Evolutionary conservation across 169 alveolate genomes (phyloP).

Genomic region (Cryptosporidium xiaoi): DNA sequence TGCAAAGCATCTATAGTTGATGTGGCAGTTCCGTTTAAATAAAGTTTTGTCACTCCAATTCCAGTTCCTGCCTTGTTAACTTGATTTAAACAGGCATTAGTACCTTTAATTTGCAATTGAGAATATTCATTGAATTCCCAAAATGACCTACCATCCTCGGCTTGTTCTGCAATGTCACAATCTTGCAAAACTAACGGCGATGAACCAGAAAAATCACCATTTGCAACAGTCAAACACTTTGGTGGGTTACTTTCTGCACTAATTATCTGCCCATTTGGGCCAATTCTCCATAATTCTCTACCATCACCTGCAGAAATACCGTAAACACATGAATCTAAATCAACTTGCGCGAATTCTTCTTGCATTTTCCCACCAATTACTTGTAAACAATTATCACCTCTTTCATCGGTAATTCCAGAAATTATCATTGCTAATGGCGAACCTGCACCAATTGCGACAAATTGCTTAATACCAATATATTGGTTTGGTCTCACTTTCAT

Average conservation of each 20-base stretch:
- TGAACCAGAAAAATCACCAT: conserved; percentile 77
- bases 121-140: conserved; percentile 89
- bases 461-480: conserved; percentile 89
- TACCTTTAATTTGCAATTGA: conserved; percentile 87
- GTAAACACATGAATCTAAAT: conserved; percentile 63
- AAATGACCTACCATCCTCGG: conserved; percentile 80
- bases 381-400: conserved; percentile 89
- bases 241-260: conserved; percentile 80
- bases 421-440: conserved; percentile 86
- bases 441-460: conserved; percentile 88
- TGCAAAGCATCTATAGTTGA: conserved; percentile 79
- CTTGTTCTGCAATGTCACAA: conserved; percentile 78
- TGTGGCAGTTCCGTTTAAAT: conserved; percentile 81
- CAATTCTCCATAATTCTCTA: conserved; percentile 78
- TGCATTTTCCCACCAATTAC: conserved; percentile 69
- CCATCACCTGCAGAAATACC: conserved; percentile 72
- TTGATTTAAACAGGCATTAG: conserved; percentile 89
- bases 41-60: conserved; percentile 85
- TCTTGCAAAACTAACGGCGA: conserved; percentile 76
- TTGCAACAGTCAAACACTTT: conserved; percentile 77
- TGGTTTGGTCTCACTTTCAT: conserved; percentile 84
- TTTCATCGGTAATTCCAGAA: conserved; percentile 88
- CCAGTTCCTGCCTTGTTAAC: conserved; percentile 88
- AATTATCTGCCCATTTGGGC: conserved; percentile 77
- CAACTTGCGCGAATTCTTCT: conserved; percentile 64